phyloP scores from a whole-genome alignment of 495 filamentous ascomycete genomes.

The Penicillium canariense region DNA sequence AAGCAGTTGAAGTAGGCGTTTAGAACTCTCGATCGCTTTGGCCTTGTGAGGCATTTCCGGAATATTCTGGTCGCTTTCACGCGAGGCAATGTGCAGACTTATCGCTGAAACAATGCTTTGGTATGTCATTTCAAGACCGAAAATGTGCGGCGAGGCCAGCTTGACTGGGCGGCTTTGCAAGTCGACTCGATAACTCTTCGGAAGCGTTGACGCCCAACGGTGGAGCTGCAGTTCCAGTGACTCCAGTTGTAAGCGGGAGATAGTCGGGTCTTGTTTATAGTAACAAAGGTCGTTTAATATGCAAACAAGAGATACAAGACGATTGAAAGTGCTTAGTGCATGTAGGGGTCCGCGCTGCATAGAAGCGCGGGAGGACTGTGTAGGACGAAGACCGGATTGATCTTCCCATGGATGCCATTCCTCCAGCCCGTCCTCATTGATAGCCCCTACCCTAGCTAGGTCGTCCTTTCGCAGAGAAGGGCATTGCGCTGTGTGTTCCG shows the following conservation, averaged over 20 bases:
- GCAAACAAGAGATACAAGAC: conserved; percentile 43
- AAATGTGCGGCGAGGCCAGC: conserved; percentile 38
- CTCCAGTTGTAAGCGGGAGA: conserved; percentile 33
- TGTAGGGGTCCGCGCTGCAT: conserved; percentile 53
- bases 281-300: conserved; percentile 45
- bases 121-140: conserved; percentile 41
- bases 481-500: conserved; percentile 47
- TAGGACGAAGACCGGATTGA: conserved; percentile 32
- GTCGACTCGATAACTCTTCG: conserved; percentile 36
- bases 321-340: conserved; percentile 61
- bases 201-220: conserved; percentile 34
- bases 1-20: conserved; percentile 32
- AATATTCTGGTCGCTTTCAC: conserved; percentile 27
- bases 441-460: conserved; percentile 38
- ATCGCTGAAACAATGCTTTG: conserved; percentile 32
- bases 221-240: conserved; percentile 37
- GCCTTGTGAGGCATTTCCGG: conserved; percentile 22
- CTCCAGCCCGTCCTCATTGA: conserved; percentile 63
- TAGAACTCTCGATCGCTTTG: conserved; percentile 33
- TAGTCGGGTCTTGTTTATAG: conserved; percentile 25
- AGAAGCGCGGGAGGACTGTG: conserved; percentile 33
- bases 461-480: conserved; percentile 53
- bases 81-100: conserved; percentile 30
- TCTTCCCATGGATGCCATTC: conserved; percentile 71
- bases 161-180: conserved; percentile 26